phyloP scores from a whole-genome alignment of 2,329 filamentous ascomycete species.

The Thielaviopsis cerberus region DNA sequence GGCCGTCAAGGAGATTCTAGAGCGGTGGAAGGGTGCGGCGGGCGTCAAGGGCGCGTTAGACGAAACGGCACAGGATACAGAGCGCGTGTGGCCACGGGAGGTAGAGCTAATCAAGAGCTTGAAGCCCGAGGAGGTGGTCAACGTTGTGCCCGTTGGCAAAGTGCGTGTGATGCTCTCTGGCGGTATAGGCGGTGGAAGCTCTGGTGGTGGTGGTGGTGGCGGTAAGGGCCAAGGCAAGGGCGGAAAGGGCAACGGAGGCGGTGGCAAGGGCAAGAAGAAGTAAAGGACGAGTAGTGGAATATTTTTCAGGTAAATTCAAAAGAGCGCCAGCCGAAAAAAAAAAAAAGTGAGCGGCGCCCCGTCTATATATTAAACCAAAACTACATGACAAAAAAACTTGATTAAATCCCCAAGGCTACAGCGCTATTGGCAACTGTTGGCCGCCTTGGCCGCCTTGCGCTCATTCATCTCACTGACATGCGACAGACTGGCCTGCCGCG shows the following conservation, averaged over 20 bases:
- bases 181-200: conserved; percentile 25
- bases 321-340: background rate
- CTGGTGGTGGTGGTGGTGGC: conserved; percentile 22
- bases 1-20: conserved; percentile 76
- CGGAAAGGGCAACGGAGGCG: conserved; percentile 18
- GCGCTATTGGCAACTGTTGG: background rate
- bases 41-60: conserved; percentile 40
- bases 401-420: background rate
- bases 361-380: no score
- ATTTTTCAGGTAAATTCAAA: background rate
- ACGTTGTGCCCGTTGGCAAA: conserved; percentile 62
- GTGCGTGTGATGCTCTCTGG: conserved; percentile 60
- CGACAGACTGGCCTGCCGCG: conserved; percentile 30
- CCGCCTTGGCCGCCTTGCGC: background rate
- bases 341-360: background rate
- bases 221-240: conserved; percentile 18
- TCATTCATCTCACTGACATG: conserved; percentile 5
- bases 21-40: conserved; percentile 54
- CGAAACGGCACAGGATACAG: conserved; percentile 40
- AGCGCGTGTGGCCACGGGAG: conserved; percentile 71
- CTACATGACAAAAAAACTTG: background rate
- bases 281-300: background rate
- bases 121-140: conserved; percentile 67
- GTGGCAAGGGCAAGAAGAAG: conserved; percentile 26
- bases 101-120: conserved; percentile 65